Evolutionary conservation across 352 stramenopile species (phyloP).

Genomic region (Globisporangium irregulare): DNA sequence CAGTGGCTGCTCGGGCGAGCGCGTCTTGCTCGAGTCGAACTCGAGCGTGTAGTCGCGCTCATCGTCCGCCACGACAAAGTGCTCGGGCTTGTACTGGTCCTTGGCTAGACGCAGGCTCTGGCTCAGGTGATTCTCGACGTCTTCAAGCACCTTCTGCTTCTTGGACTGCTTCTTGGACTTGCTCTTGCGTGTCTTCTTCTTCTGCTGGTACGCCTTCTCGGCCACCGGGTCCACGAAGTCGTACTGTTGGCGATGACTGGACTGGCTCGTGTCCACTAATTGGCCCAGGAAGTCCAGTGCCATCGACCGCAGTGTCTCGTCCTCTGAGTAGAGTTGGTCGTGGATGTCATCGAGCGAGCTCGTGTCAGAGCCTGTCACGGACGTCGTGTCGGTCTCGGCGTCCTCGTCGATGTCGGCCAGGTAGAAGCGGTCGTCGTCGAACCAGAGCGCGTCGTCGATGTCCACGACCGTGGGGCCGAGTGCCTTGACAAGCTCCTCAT

Average conservation of each 20-base stretch:
- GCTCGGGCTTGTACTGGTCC: slow-evolving; percentile 16
- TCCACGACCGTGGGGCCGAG: slow-evolving; percentile 44
- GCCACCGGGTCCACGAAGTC: slow-evolving; percentile 12
- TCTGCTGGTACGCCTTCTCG: slow-evolving; percentile 3
- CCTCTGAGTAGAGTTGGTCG: slow-evolving; percentile 36
- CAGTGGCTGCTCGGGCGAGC: slow-evolving; percentile 35
- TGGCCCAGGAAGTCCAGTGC: slow-evolving; percentile 41
- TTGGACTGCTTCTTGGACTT: slow-evolving; percentile 20
- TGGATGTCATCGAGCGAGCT: slow-evolving; percentile 33
- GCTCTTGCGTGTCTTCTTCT: slow-evolving; percentile 5
- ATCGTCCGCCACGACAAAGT: slow-evolving; percentile 11
- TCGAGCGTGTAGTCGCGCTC: slow-evolving; percentile 43
- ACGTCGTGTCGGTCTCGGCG: slow-evolving; percentile 25
- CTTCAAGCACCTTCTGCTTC: slow-evolving; percentile 32
- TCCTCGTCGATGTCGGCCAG: slow-evolving; percentile 16
- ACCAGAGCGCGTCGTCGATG: slow-evolving; percentile 38
- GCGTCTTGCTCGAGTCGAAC: slow-evolving; percentile 36
- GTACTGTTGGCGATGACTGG: neutral
- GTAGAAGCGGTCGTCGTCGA: slow-evolving; percentile 21
- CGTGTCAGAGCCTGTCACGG: slow-evolving; percentile 20
- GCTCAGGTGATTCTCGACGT: slow-evolving; percentile 46
- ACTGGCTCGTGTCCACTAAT: slow-evolving; percentile 25
- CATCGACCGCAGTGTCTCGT: slow-evolving; percentile 32
- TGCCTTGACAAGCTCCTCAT: slow-evolving; percentile 40
- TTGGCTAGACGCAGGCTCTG: slow-evolving; percentile 22